These are phyloP conservation scores for Iris pallida DNA, from an alignment of 116 monocot species.

Conservation along the genomic window DNA sequence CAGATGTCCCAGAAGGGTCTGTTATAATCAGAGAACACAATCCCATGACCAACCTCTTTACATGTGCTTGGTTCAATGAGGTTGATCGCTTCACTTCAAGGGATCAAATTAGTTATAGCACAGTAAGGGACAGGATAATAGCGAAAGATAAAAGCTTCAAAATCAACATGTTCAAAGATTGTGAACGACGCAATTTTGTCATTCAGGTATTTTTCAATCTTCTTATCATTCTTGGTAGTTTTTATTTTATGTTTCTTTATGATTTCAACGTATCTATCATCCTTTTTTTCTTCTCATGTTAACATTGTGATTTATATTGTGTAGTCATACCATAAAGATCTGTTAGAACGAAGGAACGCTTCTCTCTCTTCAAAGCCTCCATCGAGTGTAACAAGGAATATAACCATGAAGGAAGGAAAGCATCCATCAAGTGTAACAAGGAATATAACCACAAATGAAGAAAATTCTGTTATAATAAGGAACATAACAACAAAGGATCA, in stretches of 20 bases:
- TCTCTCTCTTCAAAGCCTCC: neutral
- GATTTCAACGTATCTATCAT: neutral
- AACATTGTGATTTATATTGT: neutral
- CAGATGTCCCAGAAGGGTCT: conserved; percentile 89
- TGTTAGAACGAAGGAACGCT: conserved; percentile 42
- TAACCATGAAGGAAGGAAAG: too few species aligned
- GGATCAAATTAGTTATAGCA: conserved; percentile 74
- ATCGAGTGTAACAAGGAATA: too few species aligned
- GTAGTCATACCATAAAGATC: conserved; percentile 69
- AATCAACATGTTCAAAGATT: conserved; percentile 71
- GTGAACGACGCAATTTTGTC: conserved; percentile 83
- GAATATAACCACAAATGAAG: too few species aligned
- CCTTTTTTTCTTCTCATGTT: neutral
- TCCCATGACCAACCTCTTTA: conserved; percentile 70
- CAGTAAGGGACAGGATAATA: conserved; percentile 67
- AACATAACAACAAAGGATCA: too few species aligned
- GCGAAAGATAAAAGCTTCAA: conserved; percentile 46
- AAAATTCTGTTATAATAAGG: too few species aligned
- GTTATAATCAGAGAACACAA: conserved; percentile 77
- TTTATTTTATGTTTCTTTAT: neutral
- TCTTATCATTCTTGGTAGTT: neutral
- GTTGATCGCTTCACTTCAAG: conserved; percentile 81
- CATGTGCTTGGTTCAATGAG: conserved; percentile 87
- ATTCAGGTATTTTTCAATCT: conserved; percentile 45
- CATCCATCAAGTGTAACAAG: too few species aligned